These are phyloP conservation scores for Hypoxylon rubiginosum DNA, from an alignment of 2,329 filamentous ascomycete species.

Conservation along the genomic window DNA sequence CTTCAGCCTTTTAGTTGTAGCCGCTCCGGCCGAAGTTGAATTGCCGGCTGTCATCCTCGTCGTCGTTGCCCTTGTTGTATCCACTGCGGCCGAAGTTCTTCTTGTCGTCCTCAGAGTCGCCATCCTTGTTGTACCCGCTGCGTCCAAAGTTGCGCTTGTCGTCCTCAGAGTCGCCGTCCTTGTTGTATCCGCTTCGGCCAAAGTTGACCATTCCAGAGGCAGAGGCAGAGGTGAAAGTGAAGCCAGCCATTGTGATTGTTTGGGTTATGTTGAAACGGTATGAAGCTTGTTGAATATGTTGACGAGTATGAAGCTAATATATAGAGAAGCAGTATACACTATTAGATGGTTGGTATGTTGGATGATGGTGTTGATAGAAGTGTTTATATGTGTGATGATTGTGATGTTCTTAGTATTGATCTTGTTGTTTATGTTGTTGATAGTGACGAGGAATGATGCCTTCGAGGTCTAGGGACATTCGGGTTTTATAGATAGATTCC, in stretches of 20 bases:
- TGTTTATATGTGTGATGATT: constrained; percentile 38
- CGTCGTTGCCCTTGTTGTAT: constrained; percentile 60
- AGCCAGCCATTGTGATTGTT: constrained; percentile 55
- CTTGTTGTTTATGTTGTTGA: constrained; percentile 42
- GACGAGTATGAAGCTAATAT: constrained; percentile 4
- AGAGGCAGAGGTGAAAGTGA: constrained; percentile 51
- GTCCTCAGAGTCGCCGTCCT: constrained; percentile 52
- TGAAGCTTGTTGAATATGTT: constrained; percentile 14
- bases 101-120: constrained; percentile 49
- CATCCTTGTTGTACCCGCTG: constrained; percentile 60
- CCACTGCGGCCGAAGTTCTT: constrained; percentile 60
- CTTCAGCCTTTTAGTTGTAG: constrained; percentile 44
- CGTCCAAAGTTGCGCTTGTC: constrained; percentile 56
- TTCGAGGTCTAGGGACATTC: constrained; percentile 38
- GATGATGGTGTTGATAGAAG: constrained; percentile 22
- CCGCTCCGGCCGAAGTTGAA: constrained; percentile 46
- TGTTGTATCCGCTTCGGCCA: constrained; percentile 61
- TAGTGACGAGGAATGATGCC: constrained; percentile 40
- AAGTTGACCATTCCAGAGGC: constrained; percentile 54
- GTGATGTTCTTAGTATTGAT: constrained; percentile 28
- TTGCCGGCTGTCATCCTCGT: constrained; percentile 42
- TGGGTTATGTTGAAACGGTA: constrained; percentile 3
- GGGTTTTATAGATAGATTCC: constrained; percentile 43
- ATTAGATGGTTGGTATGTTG: constrained; percentile 16
- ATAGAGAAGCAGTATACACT: constrained; percentile 2